Conservation (phyloP, 441 rosid genomes). For the Mallotus repandus region DNA sequence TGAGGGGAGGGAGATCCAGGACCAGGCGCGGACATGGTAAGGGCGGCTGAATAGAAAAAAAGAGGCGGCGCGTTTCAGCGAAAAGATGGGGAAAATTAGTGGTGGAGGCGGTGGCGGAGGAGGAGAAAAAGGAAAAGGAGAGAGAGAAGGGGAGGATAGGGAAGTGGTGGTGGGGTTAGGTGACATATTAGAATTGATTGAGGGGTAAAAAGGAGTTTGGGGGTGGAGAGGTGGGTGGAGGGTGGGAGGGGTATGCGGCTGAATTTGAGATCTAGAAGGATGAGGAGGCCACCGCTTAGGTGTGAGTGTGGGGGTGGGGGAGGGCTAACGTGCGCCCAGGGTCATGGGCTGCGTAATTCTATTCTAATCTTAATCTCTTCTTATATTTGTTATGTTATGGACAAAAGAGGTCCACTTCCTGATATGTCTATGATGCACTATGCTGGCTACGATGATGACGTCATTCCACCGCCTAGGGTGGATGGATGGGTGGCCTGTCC, state of each 20-base stretch:
- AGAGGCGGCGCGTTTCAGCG: no score
- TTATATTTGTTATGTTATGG: not conserved
- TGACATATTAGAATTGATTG: slow-evolving; percentile 32
- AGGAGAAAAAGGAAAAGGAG: not conserved
- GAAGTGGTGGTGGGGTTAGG: slow-evolving; percentile 35
- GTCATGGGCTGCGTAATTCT: not conserved
- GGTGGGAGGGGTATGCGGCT: slow-evolving; percentile 53
- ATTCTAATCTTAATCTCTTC: no score
- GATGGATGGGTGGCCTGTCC: slow-evolving; percentile 2
- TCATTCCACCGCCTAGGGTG: slow-evolving; percentile 21
- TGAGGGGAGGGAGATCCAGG: slow-evolving; percentile 44
- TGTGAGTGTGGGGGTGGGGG: slow-evolving; percentile 26
- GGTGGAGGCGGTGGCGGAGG: no score
- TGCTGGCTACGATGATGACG: not conserved
- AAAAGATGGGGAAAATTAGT: no score
- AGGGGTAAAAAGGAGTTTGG: slow-evolving; percentile 8
- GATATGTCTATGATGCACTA: slow-evolving; percentile 6
- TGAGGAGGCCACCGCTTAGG: slow-evolving; percentile 62
- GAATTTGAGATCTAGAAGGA: slow-evolving; percentile 51
- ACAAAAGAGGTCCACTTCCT: slow-evolving; percentile 32
- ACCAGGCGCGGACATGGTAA: slow-evolving; percentile 23
- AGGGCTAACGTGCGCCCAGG: slow-evolving; percentile 52
- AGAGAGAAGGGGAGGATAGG: not conserved
- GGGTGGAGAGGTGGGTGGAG: slow-evolving; percentile 19
- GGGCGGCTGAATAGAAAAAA: not conserved